Evolutionary conservation across 495 filamentous ascomycete species (phyloP), one percentile per base, ranked within the genome.

Genomic region (Pyronema domesticum): DNA sequence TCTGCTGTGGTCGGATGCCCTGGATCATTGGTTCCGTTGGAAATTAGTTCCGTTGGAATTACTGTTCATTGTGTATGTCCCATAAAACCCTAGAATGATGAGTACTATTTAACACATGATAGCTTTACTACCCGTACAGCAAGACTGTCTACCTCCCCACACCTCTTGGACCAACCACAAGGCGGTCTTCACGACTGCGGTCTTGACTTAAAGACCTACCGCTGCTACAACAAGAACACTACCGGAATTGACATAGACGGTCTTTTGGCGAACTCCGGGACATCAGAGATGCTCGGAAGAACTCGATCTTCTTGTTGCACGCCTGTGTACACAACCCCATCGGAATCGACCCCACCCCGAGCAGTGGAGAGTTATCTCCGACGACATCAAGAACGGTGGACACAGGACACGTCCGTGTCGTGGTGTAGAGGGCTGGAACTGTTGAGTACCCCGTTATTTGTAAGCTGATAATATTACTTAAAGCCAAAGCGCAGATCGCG

Each of bases 271-370:
- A n/a, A n/a, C n/a, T n/a, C n/a, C n/a, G n/a, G 60, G 91, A 98
- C 69, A 81, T 98, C 73, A 89, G 89, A 72, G 77, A 77, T 51
- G 87, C 89, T 35, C 89, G 88, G 47, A 76, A 82, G 68, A 81
- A 79, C 71, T 87, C 82, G 72, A 81, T 88, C 59, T 80, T 98
- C 74, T 73, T 98, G 37, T 82, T 95, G 61, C 91, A 98, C 69
- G 91, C 91, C 45, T 98, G 91, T 70, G 91, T 91, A 8, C 91
- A 98, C 77, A 98, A 98, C 77, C 91, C 91, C 47, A 98, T 91
- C 57, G 91, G 91, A 67, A 83, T 95, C 61, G 91, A 98, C 72
- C 91, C 91, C 8, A 94, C 87, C 69, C 80, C 56, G 80, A 82
- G 63, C 91, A 98, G 73, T 98, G 91, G 91, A 81, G 79, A 71